These are phyloP conservation scores for Colletotrichum viniferum DNA, from an alignment of 2,329 filamentous ascomycete species.

Conservation along the genomic window DNA sequence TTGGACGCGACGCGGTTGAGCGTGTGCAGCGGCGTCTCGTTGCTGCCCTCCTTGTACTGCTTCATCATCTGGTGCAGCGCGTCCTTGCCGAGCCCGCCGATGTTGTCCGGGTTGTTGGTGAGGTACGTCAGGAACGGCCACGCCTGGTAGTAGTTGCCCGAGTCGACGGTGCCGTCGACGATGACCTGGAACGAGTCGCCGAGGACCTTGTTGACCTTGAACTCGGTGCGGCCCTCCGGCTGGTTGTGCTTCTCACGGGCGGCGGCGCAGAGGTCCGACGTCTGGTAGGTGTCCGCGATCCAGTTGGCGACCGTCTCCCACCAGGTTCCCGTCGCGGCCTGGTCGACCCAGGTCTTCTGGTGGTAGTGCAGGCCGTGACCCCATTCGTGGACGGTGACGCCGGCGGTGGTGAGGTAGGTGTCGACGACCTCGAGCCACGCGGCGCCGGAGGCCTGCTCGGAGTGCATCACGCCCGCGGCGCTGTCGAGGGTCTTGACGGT, in stretches of 20 bases:
- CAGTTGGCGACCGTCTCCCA: constrained; percentile 57
- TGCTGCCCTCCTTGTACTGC: constrained; percentile 46
- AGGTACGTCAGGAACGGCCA: constrained; percentile 56
- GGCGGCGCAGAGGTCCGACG: constrained; percentile 44
- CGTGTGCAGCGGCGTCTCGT: constrained; percentile 54
- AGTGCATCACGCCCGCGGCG: constrained; percentile 47
- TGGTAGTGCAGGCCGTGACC: constrained; percentile 54
- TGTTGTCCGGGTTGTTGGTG: constrained; percentile 51
- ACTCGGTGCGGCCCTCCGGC: constrained; percentile 37
- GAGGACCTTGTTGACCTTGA: constrained; percentile 49
- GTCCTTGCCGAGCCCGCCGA: constrained; percentile 42
- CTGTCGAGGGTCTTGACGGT: constrained; percentile 37
- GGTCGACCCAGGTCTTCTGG: constrained; percentile 47
- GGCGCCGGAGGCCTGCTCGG: constrained; percentile 41
- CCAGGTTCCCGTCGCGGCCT: constrained; percentile 51
- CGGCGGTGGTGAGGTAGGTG: constrained; percentile 39
- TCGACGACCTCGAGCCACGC: constrained; percentile 48
- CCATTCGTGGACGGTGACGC: constrained; percentile 53
- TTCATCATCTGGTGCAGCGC: constrained; percentile 47
- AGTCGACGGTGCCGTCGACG: constrained; percentile 45
- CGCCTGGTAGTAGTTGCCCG: constrained; percentile 55
- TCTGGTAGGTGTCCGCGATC: constrained; percentile 52
- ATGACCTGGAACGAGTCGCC: constrained; percentile 51
- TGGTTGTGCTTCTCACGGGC: constrained; percentile 41
- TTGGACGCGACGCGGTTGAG: constrained; percentile 41